Base-by-base conservation (phyloP, 1,139 yeast species). In the Taiozyma sp. region DNA sequence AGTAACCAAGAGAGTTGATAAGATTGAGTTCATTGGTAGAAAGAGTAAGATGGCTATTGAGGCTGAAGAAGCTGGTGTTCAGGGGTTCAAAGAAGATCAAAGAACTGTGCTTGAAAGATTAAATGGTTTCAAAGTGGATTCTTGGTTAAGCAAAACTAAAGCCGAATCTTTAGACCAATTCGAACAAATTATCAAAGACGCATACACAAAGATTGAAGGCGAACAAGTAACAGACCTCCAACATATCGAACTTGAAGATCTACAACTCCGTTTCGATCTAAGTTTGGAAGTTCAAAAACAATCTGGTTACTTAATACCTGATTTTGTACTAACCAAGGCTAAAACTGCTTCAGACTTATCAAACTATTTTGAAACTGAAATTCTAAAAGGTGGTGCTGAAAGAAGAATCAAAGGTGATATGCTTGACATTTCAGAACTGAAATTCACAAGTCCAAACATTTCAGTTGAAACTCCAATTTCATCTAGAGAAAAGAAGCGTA, bases 341-440 rank as follows among this genome's bases (percentile, higher is more conserved):
- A 75, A 72, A 54, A 72, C 76, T 14, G 78, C 83, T 24, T 62
- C 64, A 3, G 73, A 70, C 28, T 73, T 88, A 48, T 71, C 72
- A 53, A 57, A 66, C 0, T 81, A 78, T 56, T 74, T 83, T 51
- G 60, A 67, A 32, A 58, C 66, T 10, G 68, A 76, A 45, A 73
- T 86, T 10, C 70, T 78, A 36, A 79, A 80, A 38, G 69, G 72
- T 14, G 69, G 43, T 40, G 29, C 29, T n/a, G 66, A 58, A 80
- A 74, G 70, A 78, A 78, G 59, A 96, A 87, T 67, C 77, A 84
- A 63, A 81, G 82, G 65, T 95, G 96, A 28, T 80, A 87, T 57
- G 93, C 80, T 90, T 49, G 80, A 86, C 67, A 71, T 89, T 59
- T 76, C 80, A 54, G 68, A 71, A 23, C 64, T 69, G 34, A 73